These are phyloP conservation scores for Fusarium sp. DNA, from an alignment of 2,329 filamentous ascomycete genomes.

Conservation along the genomic window DNA sequence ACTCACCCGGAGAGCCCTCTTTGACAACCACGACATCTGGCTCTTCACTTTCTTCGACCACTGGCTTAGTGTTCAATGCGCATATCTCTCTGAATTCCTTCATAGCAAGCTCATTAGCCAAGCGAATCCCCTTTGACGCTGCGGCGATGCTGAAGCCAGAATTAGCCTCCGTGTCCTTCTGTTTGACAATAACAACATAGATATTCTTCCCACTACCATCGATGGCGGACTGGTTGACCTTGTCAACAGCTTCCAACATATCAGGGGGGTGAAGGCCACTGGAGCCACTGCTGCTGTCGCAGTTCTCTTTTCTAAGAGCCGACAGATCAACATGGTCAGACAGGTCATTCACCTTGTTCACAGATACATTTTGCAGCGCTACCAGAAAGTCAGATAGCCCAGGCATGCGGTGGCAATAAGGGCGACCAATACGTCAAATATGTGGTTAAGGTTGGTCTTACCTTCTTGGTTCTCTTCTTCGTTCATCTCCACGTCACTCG, in stretches of 20 bases:
- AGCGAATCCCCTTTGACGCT: not conserved
- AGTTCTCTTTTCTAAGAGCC: not conserved
- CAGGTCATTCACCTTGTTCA: not conserved
- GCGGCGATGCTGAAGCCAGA: not conserved
- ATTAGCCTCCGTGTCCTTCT: not conserved
- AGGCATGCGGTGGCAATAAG: not conserved
- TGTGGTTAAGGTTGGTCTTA: not conserved
- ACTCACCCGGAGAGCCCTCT: not conserved
- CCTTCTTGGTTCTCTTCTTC: not conserved
- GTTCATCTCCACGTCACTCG: not conserved
- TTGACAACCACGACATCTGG: not conserved
- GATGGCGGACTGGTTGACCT: not conserved
- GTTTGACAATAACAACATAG: not conserved
- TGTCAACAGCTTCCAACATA: not conserved
- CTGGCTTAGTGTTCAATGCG: not conserved
- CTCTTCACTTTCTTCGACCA: not conserved
- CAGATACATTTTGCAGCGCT: not conserved
- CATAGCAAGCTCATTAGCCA: conserved; percentile 8
- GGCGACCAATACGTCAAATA: not conserved
- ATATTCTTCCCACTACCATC: not conserved
- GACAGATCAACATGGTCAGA: not conserved
- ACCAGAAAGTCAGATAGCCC: conserved; percentile 1
- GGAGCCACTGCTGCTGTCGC: not conserved
- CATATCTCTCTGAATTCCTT: not conserved
- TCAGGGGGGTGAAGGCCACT: not conserved